Evolutionary conservation across 345 rosid genomes (phyloP).

Genomic region (Salix koriyanagi): DNA sequence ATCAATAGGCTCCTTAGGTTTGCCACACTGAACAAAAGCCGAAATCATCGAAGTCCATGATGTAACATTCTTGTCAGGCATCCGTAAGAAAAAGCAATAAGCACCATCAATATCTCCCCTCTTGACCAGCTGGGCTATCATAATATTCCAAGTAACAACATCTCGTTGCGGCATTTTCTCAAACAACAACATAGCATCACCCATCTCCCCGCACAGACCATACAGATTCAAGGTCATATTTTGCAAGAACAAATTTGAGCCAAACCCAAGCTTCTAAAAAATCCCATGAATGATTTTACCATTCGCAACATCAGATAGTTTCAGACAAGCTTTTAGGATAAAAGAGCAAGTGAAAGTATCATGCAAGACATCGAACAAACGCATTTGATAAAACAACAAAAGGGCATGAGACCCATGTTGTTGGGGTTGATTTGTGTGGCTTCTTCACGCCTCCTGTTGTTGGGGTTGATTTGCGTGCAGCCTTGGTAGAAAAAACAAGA

Average conservation of each 20-base stretch:
- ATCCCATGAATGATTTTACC: constrained; percentile 29
- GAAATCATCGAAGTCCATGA: constrained; percentile 38
- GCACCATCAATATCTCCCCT: constrained; percentile 25
- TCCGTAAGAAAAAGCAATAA: constrained; percentile 11
- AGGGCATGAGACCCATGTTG: constrained; percentile 23
- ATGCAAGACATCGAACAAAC: constrained; percentile 20
- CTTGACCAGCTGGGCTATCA: constrained; percentile 27
- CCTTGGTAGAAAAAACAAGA: too few relatives aligned
- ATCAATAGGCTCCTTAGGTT: constrained; percentile 25
- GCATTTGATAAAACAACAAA: constrained; percentile 23
- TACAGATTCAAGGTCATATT: constrained; percentile 32
- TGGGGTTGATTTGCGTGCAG: too few relatives aligned
- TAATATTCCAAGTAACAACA: constrained; percentile 35
- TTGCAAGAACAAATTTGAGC: constrained; percentile 27
- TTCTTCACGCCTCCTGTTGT: too few relatives aligned
- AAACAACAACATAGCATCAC: constrained; percentile 30
- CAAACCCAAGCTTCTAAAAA: constrained; percentile 36
- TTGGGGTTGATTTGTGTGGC: too few relatives aligned
- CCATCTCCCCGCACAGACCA: constrained; percentile 26
- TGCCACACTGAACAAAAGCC: constrained; percentile 25
- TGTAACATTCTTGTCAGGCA: constrained; percentile 36
- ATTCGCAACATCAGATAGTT: constrained; percentile 5
- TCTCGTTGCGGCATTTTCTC: constrained; percentile 38
- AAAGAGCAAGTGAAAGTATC: constrained; percentile 38
- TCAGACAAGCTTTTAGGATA: constrained; percentile 29